Percentiles rank a stretch among this genome's conserved stretches.
These are phyloP conservation scores for Aspergillus floridensis DNA, from an alignment of 2,329 filamentous ascomycete species.

Conservation along the genomic window DNA sequence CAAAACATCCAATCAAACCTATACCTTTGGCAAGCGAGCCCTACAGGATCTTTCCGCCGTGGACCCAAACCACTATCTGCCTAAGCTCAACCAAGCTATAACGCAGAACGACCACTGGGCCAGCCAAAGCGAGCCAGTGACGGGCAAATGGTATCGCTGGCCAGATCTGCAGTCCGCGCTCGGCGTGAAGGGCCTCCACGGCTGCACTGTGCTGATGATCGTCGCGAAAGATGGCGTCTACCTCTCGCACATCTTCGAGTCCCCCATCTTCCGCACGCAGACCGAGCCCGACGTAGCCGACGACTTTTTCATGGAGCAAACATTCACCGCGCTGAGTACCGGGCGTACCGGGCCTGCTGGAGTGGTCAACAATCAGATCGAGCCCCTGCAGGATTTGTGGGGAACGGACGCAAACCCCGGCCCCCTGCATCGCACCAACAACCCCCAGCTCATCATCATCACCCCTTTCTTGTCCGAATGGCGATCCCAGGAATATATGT, in stretches of 20 bases:
- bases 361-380: neutral
- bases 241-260: slow-evolving; percentile 5
- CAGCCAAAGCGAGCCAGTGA: neutral
- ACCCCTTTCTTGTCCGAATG: neutral
- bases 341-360: neutral
- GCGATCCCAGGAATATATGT: neutral
- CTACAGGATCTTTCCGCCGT: neutral
- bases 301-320: neutral
- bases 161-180: neutral
- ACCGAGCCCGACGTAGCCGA: neutral
- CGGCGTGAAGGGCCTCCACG: slow-evolving; percentile 3
- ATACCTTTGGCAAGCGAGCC: neutral
- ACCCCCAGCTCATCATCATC: neutral
- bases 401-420: neutral
- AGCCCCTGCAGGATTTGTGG: neutral
- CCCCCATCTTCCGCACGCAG: neutral
- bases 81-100: neutral
- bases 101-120: neutral
- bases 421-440: neutral
- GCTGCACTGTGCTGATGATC: slow-evolving; percentile 4
- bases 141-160: slow-evolving; percentile 1
- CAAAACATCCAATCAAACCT: neutral
- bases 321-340: neutral
- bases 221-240: slow-evolving; percentile 2
- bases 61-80: neutral